Conservation (phyloP, 1,284 basidiomycete species). For the Exobasidium cylindrosporum region DNA sequence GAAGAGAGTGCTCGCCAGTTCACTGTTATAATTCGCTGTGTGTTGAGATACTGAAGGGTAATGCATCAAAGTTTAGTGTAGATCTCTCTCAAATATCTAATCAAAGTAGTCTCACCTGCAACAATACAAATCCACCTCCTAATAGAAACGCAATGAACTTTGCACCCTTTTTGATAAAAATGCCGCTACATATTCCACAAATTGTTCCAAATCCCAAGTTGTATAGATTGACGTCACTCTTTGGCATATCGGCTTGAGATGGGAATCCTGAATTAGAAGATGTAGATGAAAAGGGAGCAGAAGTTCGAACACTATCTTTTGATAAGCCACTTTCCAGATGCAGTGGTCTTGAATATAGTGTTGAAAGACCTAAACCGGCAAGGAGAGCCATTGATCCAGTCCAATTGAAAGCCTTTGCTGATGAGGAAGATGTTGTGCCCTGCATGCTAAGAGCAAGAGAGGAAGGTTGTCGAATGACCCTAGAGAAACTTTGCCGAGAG, state of each 20-base stretch:
- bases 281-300: neutral
- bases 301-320: no score
- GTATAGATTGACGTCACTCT: slow-evolving; percentile 72
- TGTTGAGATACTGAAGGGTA: slow-evolving; percentile 50
- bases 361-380: neutral
- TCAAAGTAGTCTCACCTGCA: slow-evolving; percentile 15
- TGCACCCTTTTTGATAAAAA: slow-evolving; percentile 91
- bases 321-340: neutral
- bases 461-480: neutral
- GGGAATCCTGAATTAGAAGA: neutral
- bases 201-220: slow-evolving; percentile 84
- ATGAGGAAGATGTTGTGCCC: neutral
- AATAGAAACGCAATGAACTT: slow-evolving; percentile 77
- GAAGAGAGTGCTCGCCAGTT: slow-evolving; percentile 69
- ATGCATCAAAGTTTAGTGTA: no score
- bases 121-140: slow-evolving; percentile 59
- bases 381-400: neutral
- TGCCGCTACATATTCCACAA: slow-evolving; percentile 74
- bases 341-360: neutral
- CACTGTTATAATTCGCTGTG: slow-evolving; percentile 64
- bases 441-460: neutral
- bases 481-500: neutral
- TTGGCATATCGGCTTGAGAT: slow-evolving; percentile 55
- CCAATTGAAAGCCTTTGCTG: neutral
- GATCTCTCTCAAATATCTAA: no score